phyloP scores from a whole-genome alignment of 2,329 filamentous ascomycete species.

The Albophoma yamanashiensis region DNA sequence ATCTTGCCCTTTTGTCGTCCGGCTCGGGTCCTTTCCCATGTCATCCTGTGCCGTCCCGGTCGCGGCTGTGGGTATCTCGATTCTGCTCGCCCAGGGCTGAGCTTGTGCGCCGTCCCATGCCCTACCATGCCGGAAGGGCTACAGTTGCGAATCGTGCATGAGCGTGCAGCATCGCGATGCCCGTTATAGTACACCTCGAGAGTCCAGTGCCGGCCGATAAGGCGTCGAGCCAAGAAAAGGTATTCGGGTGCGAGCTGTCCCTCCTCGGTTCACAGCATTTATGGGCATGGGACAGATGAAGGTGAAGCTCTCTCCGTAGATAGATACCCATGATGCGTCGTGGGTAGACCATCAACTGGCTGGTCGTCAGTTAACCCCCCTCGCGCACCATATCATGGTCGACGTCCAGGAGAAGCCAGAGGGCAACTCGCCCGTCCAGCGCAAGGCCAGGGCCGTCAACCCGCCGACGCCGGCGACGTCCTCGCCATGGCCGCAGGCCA shows the following conservation, averaged over 20 bases:
- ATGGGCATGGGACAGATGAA: neutral
- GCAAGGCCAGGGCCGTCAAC: neutral
- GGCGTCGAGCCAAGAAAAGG: neutral
- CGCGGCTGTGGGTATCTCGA: neutral
- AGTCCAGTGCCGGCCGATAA: neutral
- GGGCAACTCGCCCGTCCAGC: neutral
- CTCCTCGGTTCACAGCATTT: neutral
- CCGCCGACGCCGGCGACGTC: neutral
- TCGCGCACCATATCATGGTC: neutral
- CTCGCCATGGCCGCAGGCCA: neutral
- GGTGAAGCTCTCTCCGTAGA: neutral
- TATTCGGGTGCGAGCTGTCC: neutral
- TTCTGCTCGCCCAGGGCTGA: neutral
- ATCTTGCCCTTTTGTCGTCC: neutral
- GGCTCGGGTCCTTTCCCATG: neutral
- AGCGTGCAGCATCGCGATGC: neutral
- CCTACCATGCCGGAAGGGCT: neutral
- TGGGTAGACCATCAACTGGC: neutral
- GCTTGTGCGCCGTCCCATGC: too few relatives aligned
- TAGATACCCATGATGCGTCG: neutral
- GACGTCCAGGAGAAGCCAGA: neutral
- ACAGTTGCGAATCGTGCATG: neutral
- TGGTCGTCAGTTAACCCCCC: neutral
- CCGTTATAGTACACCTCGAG: neutral
- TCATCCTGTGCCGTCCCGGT: neutral